Percentiles rank a stretch among this genome's conserved stretches.
Conservation (phyloP, 2,329 filamentous ascomycete genomes). For the Penicillium brevicompactum region DNA sequence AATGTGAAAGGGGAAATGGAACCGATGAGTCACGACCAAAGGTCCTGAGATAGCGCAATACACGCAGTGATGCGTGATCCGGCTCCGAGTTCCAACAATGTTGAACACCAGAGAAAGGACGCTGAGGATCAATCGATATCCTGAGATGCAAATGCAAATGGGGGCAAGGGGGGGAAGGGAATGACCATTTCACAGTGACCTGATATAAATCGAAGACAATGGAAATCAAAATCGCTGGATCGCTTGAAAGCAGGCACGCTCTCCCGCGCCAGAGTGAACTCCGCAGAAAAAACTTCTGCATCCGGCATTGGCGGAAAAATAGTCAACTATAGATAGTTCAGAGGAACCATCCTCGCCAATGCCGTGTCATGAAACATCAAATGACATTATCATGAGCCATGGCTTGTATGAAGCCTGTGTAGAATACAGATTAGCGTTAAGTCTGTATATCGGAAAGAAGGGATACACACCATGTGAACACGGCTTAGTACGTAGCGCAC, state of each 20-base stretch:
- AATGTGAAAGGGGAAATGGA: not conserved
- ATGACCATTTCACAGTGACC: constrained; percentile 13
- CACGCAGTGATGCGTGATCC: not conserved
- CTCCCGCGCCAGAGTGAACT: constrained; percentile 13
- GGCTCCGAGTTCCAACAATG: not conserved
- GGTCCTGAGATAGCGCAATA: constrained; percentile 1
- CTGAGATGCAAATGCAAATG: constrained; percentile 9
- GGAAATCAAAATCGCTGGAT: constrained; percentile 15
- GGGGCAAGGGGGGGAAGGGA: not conserved
- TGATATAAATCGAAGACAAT: constrained; percentile 14
- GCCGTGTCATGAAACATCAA: constrained; percentile 11
- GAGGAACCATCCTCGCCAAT: constrained; percentile 1
- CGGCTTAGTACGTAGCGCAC: constrained; percentile 9
- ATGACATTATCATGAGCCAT: constrained; percentile 5
- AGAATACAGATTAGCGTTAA: not conserved
- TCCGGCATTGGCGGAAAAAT: constrained; percentile 4
- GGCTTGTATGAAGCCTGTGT: not conserved
- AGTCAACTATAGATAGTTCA: not conserved
- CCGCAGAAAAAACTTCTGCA: constrained; percentile 13
- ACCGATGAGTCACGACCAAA: constrained; percentile 6
- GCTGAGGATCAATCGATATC: constrained; percentile 5
- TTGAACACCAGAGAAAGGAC: not conserved
- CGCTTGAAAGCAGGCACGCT: constrained; percentile 22
- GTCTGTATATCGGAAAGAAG: no score
- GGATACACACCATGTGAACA: constrained; percentile 6